Evolutionary conservation across 73 alveolate species (phyloP), one percentile per base, ranked within the genome.

Genomic region (Uronychia setigera): DNA sequence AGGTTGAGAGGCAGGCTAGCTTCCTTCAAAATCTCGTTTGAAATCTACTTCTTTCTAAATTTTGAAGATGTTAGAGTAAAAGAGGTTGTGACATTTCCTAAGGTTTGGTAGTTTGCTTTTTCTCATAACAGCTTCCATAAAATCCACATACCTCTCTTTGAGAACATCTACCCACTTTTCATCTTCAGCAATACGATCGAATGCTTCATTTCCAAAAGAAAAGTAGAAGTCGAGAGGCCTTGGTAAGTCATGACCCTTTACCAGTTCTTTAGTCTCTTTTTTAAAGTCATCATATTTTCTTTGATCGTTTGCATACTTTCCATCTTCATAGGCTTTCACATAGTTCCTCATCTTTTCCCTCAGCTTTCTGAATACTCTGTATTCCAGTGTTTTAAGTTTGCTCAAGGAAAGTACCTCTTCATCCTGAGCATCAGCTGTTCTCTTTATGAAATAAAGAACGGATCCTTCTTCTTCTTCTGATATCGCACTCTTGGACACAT

Each of bases 381-480:
- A 97, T 87, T 97, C 99, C 87, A 97, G 91, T 26, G 99, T 97
- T 85, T 97, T 97, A 60, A 97, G 57, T 85, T 97, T 97, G 31
- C 94, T 87, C 46, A 94, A 85, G 83, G 96, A 79, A 76, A 96
- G 89, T 0, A 88, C 88, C 29, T 88, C 29, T 5, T 34, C 34
- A n/a, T 77, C 1, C 26, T 88, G 83, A 26, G 80, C 88, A 32
- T 60, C 84, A 27, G 27, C 34, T 27, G 74, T 81, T 29, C 91
- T 77, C 35, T 67, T 74, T 0, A 88, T 80, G 29, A 97, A 87
- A 89, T 97, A 97, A 29, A 97, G 82, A 58, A 97, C 99, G 58
- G 96, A 83, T 27, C 99, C 99, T 90, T 97, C 99, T 79, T 91
- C 98, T 60, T 91, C 97, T 59, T 88, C 94, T 27, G 80, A 81